Base-by-base conservation (phyloP, 2,329 filamentous ascomycete genomes). In the Ophiostoma triangulosporum region DNA sequence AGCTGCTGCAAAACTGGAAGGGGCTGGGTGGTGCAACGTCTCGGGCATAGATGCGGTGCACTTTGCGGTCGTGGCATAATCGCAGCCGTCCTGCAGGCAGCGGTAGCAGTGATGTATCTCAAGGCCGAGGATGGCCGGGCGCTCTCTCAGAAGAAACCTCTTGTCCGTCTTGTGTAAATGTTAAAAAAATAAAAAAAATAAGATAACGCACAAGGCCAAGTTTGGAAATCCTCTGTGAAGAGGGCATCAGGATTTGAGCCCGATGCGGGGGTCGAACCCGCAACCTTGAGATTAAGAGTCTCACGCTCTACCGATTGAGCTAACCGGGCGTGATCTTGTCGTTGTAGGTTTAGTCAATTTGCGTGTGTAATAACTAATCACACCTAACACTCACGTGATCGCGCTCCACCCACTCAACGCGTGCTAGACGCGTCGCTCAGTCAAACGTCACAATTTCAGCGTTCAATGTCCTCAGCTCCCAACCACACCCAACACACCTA, bases 291-390 rank as follows among this genome's bases (percentile, higher is more conserved):
- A 33, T 33, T 15, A 14, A 2, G 12, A 14, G 80, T 82, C 79
- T 81, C 75, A 82, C 78, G 79, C 78, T 83, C 80, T 83, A 82
- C 76, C 76, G 76, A 80, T 80, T 80, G 77, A 80, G 77, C 77
- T 80, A 81, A 72, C 74, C 73, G 69, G 73, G 73, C 73, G 57
- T 52, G n/a, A n/a, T n/a, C n/a, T n/a, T n/a, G n/a, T n/a, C n/a
- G n/a, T n/a, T n/a, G 35, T 20, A 20, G 1, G 11, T 38, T 12
- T 38, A 38, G 35, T 11, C 6, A 38, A 6, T 38, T 12, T 38
- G 7, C 8, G 17, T 11, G 35, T 17, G 35, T 20, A 4, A 9
- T 4, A 8, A 38, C 35, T 38, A 38, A 38, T 3, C 11, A 11
- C 7, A 48, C 20, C 22, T 43, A 9, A 45, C 2, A 74, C 66